Evolutionary conservation across 148 eudicot species (phyloP).

Genomic region (Cornus florida): DNA sequence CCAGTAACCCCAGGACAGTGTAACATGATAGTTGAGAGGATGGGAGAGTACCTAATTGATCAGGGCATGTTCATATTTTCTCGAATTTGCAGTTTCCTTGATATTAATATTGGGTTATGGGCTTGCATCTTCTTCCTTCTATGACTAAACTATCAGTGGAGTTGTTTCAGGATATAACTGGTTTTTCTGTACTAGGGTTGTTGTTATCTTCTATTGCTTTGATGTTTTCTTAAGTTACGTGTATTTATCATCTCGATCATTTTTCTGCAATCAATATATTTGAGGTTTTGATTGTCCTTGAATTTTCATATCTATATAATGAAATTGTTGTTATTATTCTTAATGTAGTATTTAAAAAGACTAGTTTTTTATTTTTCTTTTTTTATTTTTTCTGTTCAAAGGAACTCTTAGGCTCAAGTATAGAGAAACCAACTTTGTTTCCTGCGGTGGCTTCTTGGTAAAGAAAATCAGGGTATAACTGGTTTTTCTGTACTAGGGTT

Average conservation of each 20-base stretch:
- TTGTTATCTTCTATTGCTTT: background rate
- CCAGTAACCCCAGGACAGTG: conserved; percentile 65
- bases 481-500: background rate
- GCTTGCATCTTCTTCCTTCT: conserved; percentile 19
- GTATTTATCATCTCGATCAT: background rate
- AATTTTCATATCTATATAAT: too few species aligned
- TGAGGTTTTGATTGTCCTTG: conserved; percentile 10
- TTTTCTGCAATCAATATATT: background rate
- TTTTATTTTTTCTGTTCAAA: too few species aligned
- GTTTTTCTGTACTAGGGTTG: background rate
- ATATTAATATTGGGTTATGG: background rate
- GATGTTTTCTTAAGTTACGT: background rate
- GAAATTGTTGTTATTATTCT: too few species aligned
- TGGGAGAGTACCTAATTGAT: conserved; percentile 57
- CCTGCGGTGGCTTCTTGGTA: too few species aligned
- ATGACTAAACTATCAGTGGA: conserved; percentile 5
- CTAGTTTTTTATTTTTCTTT: too few species aligned
- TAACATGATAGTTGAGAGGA: conserved; percentile 56
- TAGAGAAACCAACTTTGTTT: too few species aligned
- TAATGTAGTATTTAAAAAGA: too few species aligned
- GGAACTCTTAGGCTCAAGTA: too few species aligned
- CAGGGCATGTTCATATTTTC: conserved; percentile 38
- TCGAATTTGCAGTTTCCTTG: background rate
- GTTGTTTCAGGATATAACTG: conserved; percentile 17
- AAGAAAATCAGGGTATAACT: conserved; percentile 18